Percentiles rank a stretch among this genome's conserved stretches.
These are phyloP conservation scores for Solanum chiquidenum DNA, from an alignment of 257 asterid genomes.

Conservation along the genomic window DNA sequence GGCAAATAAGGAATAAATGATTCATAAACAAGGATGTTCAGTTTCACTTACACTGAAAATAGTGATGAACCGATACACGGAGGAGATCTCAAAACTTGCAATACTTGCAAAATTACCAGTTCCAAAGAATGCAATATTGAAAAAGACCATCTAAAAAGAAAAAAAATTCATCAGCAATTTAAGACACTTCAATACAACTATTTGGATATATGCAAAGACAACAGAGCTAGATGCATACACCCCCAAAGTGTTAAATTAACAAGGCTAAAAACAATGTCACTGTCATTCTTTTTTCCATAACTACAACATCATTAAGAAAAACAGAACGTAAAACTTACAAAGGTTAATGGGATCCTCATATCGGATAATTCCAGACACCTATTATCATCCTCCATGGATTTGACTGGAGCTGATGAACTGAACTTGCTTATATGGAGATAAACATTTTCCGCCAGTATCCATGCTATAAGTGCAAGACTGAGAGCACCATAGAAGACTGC, in stretches of 20 bases:
- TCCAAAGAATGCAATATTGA: constrained; percentile 95
- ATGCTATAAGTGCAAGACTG: constrained; percentile 78
- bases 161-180: neutral
- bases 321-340: constrained; percentile 41
- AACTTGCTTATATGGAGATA: constrained; percentile 34
- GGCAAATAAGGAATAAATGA: neutral
- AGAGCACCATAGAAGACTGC: constrained; percentile 88
- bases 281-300: neutral
- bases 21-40: neutral
- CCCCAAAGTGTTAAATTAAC: neutral
- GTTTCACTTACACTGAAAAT: constrained; percentile 73
- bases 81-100: constrained; percentile 95
- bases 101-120: constrained; percentile 97
- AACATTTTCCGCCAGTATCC: constrained; percentile 83
- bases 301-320: neutral
- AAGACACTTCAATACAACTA: neutral
- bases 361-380: constrained; percentile 63
- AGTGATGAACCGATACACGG: constrained; percentile 93
- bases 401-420: constrained; percentile 28
- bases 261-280: neutral
- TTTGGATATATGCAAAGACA: neutral
- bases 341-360: constrained; percentile 77
- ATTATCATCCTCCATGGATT: constrained; percentile 38
- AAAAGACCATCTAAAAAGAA: constrained; percentile 70
- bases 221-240: neutral